Percentiles rank a stretch among this genome's conserved stretches.
Evolutionary conservation across 75 land plant species (phyloP).

Genomic region (Pinus albicaulis): DNA sequence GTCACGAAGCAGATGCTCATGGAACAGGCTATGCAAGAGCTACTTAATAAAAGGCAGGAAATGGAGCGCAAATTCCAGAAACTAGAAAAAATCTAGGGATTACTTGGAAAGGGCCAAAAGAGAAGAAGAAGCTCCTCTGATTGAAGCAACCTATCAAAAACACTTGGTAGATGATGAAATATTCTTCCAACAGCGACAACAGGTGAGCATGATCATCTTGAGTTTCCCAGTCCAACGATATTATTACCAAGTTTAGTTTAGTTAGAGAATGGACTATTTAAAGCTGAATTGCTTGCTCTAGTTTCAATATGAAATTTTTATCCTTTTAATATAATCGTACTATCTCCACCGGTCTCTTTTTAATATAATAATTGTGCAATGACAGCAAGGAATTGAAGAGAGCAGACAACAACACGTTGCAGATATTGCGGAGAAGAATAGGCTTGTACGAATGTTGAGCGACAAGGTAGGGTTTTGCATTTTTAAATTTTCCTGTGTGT

Average conservation of each 20-base stretch:
- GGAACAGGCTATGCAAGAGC: conserved; percentile 77
- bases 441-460: conserved; percentile 63
- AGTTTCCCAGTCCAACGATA: too few species aligned
- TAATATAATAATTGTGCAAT: neutral
- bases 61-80: conserved; percentile 91
- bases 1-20: conserved; percentile 76
- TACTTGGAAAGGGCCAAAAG: conserved; percentile 95
- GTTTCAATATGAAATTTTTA: too few species aligned
- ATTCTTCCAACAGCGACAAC: conserved; percentile 72
- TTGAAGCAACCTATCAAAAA: conserved; percentile 72
- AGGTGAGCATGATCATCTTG: conserved; percentile 37
- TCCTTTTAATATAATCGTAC: too few species aligned
- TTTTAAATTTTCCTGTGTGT: neutral
- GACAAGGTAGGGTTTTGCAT: conserved; percentile 57
- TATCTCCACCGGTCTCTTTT: too few species aligned
- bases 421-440: conserved; percentile 77
- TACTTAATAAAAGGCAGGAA: conserved; percentile 81
- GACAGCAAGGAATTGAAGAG: conserved; percentile 81
- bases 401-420: conserved; percentile 80
- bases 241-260: too few species aligned
- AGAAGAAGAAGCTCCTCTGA: conserved; percentile 88
- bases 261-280: too few species aligned
- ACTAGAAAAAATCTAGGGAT: conserved; percentile 90
- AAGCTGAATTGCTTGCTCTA: too few species aligned
- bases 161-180: conserved; percentile 71